These are phyloP conservation scores for Marvania coccoides DNA, from an alignment of 139 green algal genomes.

Conservation along the genomic window DNA sequence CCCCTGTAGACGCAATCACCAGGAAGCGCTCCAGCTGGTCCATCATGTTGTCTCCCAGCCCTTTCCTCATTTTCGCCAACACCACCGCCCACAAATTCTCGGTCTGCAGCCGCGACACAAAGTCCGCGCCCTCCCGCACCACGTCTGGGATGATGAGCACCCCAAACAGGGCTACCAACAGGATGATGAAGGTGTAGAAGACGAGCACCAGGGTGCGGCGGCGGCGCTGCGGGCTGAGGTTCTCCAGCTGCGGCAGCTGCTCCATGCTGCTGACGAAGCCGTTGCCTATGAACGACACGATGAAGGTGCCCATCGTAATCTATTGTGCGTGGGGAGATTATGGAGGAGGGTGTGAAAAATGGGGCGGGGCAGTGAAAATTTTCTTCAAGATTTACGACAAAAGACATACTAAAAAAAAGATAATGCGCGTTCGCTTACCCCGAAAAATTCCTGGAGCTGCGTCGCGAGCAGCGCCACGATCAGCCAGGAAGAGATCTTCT, in stretches of 20 bases:
- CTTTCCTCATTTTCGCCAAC: conserved; percentile 78
- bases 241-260: conserved; percentile 13
- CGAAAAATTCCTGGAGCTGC: conserved; percentile 81
- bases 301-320: conserved; percentile 87
- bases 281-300: conserved; percentile 84
- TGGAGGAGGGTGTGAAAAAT: not conserved
- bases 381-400: not conserved
- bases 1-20: conserved; percentile 65
- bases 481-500: conserved; percentile 52
- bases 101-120: conserved; percentile 76
- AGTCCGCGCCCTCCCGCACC: conserved; percentile 74
- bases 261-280: conserved; percentile 50
- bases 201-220: conserved; percentile 58
- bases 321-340: conserved; percentile 25
- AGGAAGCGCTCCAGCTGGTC: conserved; percentile 81
- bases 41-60: conserved; percentile 79
- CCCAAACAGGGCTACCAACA: conserved; percentile 65
- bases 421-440: too few species aligned
- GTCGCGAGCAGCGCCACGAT: conserved; percentile 39
- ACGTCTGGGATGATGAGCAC: conserved; percentile 84
- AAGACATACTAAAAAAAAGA: not conserved
- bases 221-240: conserved; percentile 14
- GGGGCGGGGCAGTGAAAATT: not conserved
- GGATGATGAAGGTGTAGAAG: conserved; percentile 75
- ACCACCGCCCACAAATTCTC: conserved; percentile 86